Percentiles rank a stretch among this genome's conserved stretches.
Evolutionary conservation across 768 basidiomycete species (phyloP).

Genomic region (Lanmaoa pseudosensibilis): DNA sequence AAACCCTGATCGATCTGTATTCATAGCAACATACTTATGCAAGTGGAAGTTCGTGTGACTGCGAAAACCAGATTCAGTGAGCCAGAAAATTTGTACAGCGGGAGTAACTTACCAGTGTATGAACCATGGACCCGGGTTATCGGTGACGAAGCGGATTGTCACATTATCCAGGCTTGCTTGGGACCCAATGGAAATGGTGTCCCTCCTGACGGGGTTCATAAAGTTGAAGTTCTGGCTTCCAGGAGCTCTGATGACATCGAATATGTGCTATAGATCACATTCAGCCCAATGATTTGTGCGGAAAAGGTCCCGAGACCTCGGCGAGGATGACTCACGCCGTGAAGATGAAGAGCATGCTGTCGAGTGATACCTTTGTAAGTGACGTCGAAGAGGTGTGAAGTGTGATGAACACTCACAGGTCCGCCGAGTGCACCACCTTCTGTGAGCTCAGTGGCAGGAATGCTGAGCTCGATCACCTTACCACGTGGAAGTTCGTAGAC

Average conservation of each 20-base stretch:
- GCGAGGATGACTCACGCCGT: constrained; percentile 13
- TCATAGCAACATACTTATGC: constrained; percentile 12
- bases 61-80: not conserved
- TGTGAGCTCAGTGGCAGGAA: constrained; percentile 14
- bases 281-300: not conserved
- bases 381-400: not conserved
- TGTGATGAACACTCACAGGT: constrained; percentile 19
- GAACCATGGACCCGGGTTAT: constrained; percentile 48
- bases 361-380: not conserved
- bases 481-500: constrained; percentile 16
- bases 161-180: constrained; percentile 38
- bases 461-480: constrained; percentile 19
- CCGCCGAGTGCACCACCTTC: constrained; percentile 32
- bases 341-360: constrained; percentile 26
- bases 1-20: not conserved
- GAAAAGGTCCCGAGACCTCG: not conserved
- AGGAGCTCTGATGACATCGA: constrained; percentile 43
- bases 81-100: not conserved
- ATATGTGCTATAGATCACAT: constrained; percentile 35
- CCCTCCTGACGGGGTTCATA: constrained; percentile 51
- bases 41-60: constrained; percentile 28
- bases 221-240: constrained; percentile 41
- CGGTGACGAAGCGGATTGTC: constrained; percentile 62
- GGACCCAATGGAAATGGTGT: constrained; percentile 42
- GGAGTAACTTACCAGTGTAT: constrained; percentile 19